Conservation (phyloP, 1,284 basidiomycete species). For the Polyporus tsugae region DNA sequence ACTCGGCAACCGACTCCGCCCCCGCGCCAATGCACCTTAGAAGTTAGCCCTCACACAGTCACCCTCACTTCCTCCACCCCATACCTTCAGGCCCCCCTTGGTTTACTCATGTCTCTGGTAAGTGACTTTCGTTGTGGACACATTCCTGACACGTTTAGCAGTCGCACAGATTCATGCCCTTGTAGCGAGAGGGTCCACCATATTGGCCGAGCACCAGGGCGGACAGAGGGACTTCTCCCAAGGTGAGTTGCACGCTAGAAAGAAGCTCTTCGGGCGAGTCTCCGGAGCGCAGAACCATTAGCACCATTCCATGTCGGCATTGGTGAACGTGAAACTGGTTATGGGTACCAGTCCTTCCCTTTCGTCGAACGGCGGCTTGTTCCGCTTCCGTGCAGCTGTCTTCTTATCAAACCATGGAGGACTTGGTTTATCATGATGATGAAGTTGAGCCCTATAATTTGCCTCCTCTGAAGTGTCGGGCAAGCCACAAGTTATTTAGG, state of each 20-base stretch:
- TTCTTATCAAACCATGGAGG: too few species aligned
- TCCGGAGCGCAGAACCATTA: background rate
- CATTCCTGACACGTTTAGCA: background rate
- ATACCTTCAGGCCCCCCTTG: background rate
- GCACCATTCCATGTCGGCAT: background rate
- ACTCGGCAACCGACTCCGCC: slow-evolving; percentile 21
- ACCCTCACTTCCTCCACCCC: slow-evolving; percentile 6
- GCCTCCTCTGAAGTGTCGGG: background rate
- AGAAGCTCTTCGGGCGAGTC: too few species aligned
- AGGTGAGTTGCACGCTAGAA: slow-evolving; percentile 53
- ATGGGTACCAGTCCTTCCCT: too few species aligned
- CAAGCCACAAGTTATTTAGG: background rate
- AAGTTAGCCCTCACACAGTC: background rate
- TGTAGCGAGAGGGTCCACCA: slow-evolving; percentile 80
- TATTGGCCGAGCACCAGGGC: slow-evolving; percentile 85
- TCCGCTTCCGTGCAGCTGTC: background rate
- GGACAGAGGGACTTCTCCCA: slow-evolving; percentile 87
- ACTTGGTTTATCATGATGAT: background rate
- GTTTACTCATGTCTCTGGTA: slow-evolving; percentile 50
- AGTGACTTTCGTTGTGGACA: slow-evolving; percentile 16
- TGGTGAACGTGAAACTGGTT: too few species aligned
- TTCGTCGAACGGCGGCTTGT: background rate
- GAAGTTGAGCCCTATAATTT: background rate
- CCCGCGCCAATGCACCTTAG: background rate
- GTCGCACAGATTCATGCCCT: slow-evolving; percentile 80